These are phyloP conservation scores for Candida nanaspora DNA, from an alignment of 805 yeast species.

Conservation along the genomic window DNA sequence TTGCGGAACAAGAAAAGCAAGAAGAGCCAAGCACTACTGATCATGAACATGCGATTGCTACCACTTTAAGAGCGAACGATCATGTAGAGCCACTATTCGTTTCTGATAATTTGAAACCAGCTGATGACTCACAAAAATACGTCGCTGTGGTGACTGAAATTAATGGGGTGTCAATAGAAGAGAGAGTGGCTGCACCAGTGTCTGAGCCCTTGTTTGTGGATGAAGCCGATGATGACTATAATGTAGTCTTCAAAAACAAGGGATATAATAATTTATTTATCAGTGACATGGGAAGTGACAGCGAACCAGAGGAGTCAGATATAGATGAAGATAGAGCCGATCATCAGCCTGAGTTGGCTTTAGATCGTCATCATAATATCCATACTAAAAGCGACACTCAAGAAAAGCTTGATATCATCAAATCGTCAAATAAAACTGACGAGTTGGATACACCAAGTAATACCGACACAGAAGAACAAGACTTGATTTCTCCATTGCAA, in stretches of 20 bases:
- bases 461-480: not conserved
- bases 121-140: not conserved
- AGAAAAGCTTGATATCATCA: too few relatives aligned
- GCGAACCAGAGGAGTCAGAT: not conserved
- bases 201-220: slow-evolving; percentile 2
- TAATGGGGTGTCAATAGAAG: not conserved
- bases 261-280: not conserved
- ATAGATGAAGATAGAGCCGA: not conserved
- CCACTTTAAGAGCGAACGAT: not conserved
- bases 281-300: not conserved
- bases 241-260: not conserved
- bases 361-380: too few relatives aligned
- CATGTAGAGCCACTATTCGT: not conserved
- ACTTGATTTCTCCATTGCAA: not conserved
- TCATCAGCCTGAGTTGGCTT: not conserved
- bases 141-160: not conserved
- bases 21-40: too few relatives aligned
- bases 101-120: not conserved
- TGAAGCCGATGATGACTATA: not conserved
- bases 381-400: too few relatives aligned
- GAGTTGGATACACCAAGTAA: not conserved
- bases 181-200: not conserved
- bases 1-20: too few relatives aligned
- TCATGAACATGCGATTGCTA: too few relatives aligned
- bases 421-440: too few relatives aligned